Base-by-base conservation (phyloP, 2,329 filamentous ascomycete species). In the Graphilbum ipis-grandicollis region DNA sequence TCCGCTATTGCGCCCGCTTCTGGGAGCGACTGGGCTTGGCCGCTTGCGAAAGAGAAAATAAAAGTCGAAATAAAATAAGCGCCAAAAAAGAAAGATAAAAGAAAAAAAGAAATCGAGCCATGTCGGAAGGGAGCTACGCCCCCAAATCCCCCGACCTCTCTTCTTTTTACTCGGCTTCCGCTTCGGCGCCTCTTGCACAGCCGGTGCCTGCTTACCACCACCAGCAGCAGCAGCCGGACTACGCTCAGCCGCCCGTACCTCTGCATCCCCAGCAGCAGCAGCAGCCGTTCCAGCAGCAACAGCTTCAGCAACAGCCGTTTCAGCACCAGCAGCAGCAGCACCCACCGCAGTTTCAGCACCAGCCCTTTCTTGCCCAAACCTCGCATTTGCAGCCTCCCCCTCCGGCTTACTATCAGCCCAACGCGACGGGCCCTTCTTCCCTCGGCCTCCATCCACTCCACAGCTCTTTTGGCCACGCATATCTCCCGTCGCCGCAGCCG, bases 131-230 rank as follows among this genome's bases (percentile, higher is more conserved):
- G 45, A 57, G 54, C 42, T 72, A 71, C 56, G 66, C 63, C 46
- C 68, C 68, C 46, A 68, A 63, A 52, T 71, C 67, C 47, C 68
- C 68, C 50, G 67, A 72, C 57, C 61, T 72, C 45, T 71, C 67
- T 41, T 68, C 63, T 41, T 63, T 71, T 52, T 66, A 62, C 47
- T 56, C 63, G 42, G 50, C 55, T 33, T 42, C 47, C 37, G 48
- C 45, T 29, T 48, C 46, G 43, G 46, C 51, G 41, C 50, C 49
- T 35, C 47, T 43, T 43, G 48, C 43, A 41, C 44, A 42, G 22
- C 47, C 46, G n/a, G 18, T n/a, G 3, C 35, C 35, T 5, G 17
- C 35, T 22, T 54, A 52, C 45, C n/a, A n/a, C n/a, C n/a, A n/a
- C n/a, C n/a, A n/a, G n/a, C n/a, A n/a, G n/a, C n/a, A n/a, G n/a